Percentiles rank a stretch among this genome's conserved stretches.
Evolutionary conservation across 208 protist species (phyloP).

Genomic region (Trypanosomatidae sp.): DNA sequence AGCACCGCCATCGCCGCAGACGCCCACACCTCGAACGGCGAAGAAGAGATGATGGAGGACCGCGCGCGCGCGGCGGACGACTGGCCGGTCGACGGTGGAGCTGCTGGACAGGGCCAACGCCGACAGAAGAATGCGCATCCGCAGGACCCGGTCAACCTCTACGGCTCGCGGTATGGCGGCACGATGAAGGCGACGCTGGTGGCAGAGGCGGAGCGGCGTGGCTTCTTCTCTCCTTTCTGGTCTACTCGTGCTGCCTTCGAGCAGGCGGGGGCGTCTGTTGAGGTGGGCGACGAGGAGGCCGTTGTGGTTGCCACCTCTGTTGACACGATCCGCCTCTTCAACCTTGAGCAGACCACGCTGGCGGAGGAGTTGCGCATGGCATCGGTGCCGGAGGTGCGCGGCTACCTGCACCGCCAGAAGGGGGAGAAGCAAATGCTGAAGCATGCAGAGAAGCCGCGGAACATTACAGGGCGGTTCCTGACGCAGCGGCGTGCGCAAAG

Average conservation of each 20-base stretch:
- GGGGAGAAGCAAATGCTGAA: not conserved
- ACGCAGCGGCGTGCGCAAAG: not conserved
- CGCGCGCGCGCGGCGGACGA: no score
- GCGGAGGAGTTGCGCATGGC: not conserved
- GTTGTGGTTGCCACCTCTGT: conserved; percentile 16
- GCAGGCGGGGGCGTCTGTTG: conserved; percentile 16
- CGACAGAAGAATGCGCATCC: not conserved
- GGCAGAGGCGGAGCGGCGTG: conserved; percentile 2
- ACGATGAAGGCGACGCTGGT: conserved; percentile 24
- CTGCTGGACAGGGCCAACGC: no score
- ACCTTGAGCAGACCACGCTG: conserved; percentile 58
- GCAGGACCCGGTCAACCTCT: conserved; percentile 12
- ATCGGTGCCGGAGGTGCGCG: not conserved
- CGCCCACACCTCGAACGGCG: no score
- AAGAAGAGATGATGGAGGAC: no score
- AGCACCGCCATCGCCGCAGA: no score
- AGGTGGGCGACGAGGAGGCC: conserved; percentile 19
- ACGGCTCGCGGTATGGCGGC: conserved; percentile 28
- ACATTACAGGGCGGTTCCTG: not conserved
- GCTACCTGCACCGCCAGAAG: not conserved
- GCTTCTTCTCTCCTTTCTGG: conserved; percentile 57
- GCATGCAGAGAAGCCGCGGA: not conserved
- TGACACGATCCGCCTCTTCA: conserved; percentile 33
- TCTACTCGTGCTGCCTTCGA: conserved; percentile 22
- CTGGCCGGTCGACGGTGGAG: no score